These are phyloP conservation scores for Trichoderma gracile DNA, from an alignment of 2,329 filamentous ascomycete genomes.

Conservation along the genomic window DNA sequence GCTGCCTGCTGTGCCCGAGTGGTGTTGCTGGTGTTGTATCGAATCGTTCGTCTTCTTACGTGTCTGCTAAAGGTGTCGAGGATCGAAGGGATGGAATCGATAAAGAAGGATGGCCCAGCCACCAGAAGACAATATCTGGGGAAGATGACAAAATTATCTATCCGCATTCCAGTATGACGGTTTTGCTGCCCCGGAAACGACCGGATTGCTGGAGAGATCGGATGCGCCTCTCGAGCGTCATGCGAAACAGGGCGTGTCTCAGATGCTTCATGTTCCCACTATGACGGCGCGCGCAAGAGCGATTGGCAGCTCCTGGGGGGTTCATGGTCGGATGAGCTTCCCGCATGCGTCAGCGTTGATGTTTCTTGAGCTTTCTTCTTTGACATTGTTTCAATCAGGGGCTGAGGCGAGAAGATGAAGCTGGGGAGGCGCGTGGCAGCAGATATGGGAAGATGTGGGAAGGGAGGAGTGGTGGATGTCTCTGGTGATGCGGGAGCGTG, in stretches of 20 bases:
- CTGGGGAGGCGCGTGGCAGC: constrained; percentile 17
- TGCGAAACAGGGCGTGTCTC: constrained; percentile 23
- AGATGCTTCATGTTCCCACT: constrained; percentile 10
- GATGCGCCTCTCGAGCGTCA: neutral
- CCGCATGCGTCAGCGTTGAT: constrained; percentile 14
- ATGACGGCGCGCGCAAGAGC: constrained; percentile 21
- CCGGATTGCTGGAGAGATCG: constrained; percentile 1
- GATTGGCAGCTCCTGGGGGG: constrained; percentile 1
- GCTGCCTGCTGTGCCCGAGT: neutral
- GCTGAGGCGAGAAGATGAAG: neutral
- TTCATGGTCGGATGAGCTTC: neutral
- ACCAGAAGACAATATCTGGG: neutral
- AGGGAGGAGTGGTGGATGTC: neutral
- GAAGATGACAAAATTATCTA: neutral
- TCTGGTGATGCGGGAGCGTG: neutral
- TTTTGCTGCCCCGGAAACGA: constrained; percentile 2
- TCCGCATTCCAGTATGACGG: neutral
- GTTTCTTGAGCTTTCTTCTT: neutral
- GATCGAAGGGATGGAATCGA: neutral
- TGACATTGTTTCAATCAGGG: constrained; percentile 23
- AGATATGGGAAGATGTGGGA: neutral
- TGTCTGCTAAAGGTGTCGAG: neutral
- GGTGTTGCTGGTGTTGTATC: neutral
- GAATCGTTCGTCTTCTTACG: neutral
- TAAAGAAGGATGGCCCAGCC: too few species aligned